These are phyloP conservation scores for Jackrogersella minutella DNA, from an alignment of 495 filamentous ascomycete genomes.

Conservation along the genomic window DNA sequence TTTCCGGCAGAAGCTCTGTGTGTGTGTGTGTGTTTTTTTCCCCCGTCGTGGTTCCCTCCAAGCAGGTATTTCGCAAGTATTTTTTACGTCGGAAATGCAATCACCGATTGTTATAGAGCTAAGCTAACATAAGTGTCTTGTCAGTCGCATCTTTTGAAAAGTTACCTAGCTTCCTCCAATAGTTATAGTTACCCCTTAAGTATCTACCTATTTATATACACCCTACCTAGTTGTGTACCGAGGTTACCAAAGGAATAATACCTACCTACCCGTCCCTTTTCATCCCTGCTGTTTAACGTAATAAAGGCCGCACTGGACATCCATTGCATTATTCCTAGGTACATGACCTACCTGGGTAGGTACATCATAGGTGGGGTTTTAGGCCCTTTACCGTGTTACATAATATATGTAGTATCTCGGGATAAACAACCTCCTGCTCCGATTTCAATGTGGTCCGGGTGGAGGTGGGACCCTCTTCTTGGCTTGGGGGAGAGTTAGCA, in stretches of 20 bases:
- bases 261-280: slow-evolving; percentile 26
- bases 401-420: not conserved
- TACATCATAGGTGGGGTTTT: too few species aligned
- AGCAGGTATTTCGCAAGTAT: slow-evolving; percentile 26
- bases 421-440: slow-evolving; percentile 22
- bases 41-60: slow-evolving; percentile 12
- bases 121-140: not conserved
- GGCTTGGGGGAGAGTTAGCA: slow-evolving; percentile 8
- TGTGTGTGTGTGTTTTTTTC: too few species aligned
- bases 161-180: not conserved
- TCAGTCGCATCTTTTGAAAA: not conserved
- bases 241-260: slow-evolving; percentile 27
- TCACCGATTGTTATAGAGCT: slow-evolving; percentile 23
- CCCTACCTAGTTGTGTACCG: slow-evolving; percentile 8
- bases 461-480: not conserved
- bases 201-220: not conserved
- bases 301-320: too few species aligned
- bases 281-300: slow-evolving; percentile 1
- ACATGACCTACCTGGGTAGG: too few species aligned
- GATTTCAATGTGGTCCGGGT: not conserved
- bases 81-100: slow-evolving; percentile 33
- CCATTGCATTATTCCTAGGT: too few species aligned
- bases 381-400: not conserved
- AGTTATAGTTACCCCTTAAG: not conserved
- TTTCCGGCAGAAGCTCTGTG: slow-evolving; percentile 41